phyloP scores from a whole-genome alignment of 192 early-diverging fungal genomes.

The Spinellus fusiger region DNA sequence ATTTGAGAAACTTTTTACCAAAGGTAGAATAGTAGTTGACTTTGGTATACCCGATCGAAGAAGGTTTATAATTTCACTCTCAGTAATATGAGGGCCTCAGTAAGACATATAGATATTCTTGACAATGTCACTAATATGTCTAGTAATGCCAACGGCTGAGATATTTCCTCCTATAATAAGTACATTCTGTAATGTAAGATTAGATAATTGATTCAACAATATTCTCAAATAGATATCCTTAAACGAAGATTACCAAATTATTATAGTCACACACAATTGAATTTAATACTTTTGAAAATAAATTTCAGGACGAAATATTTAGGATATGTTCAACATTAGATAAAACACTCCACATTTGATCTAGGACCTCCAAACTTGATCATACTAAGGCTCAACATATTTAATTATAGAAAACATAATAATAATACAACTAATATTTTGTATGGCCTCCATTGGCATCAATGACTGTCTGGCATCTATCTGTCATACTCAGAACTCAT shows the following conservation, averaged over 20 bases:
- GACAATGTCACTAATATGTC: not conserved
- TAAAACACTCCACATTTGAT: no score
- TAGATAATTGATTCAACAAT: not conserved
- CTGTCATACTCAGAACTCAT: no score
- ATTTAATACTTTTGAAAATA: no score
- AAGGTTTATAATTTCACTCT: not conserved
- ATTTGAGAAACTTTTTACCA: slow-evolving; percentile 4
- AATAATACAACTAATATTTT: no score
- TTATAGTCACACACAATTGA: no score
- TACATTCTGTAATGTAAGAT: slow-evolving; percentile 2
- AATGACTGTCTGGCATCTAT: no score
- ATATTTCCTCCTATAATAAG: slow-evolving; percentile 8
- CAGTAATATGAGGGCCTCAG: not conserved
- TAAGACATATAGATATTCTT: slow-evolving; percentile 12
- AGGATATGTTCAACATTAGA: no score
- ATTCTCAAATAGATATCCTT: not conserved
- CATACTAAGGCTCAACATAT: no score
- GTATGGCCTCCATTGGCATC: no score
- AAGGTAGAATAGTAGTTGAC: not conserved
- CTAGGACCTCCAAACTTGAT: no score
- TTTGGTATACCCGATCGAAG: slow-evolving; percentile 9
- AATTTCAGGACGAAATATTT: no score
- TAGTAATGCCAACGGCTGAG: slow-evolving; percentile 13
- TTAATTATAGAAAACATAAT: no score
- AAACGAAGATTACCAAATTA: slow-evolving; percentile 6